These are phyloP conservation scores for Macrophomina phaseolina DNA, from an alignment of 2,329 filamentous ascomycete species.

Conservation along the genomic window DNA sequence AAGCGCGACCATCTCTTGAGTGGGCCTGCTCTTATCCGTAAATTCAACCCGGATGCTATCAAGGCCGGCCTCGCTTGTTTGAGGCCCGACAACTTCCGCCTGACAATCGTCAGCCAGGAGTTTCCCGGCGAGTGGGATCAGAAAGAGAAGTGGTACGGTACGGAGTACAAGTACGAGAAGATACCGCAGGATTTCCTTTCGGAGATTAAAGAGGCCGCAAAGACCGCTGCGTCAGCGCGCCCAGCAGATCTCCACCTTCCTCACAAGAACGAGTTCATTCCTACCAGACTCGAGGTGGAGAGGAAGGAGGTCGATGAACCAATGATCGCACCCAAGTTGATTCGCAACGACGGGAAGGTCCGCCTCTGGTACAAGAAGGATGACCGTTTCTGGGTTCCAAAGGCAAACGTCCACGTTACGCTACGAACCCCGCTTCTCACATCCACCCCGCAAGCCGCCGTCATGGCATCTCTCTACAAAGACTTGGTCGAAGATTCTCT, in stretches of 20 bases:
- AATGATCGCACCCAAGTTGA: constrained; percentile 74
- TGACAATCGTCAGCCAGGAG: constrained; percentile 81
- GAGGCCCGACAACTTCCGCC: constrained; percentile 85
- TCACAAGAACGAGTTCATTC: constrained; percentile 94
- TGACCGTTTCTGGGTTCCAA: constrained; percentile 97
- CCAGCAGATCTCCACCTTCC: constrained; percentile 80
- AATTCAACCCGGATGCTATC: constrained; percentile 81
- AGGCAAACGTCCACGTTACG: constrained; percentile 83
- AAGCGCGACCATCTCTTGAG: constrained; percentile 89
- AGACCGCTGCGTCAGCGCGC: constrained; percentile 63
- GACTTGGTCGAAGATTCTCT: constrained; percentile 87
- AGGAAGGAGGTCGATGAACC: constrained; percentile 87
- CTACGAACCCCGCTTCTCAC: constrained; percentile 80
- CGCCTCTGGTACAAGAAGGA: constrained; percentile 98
- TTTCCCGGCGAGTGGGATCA: constrained; percentile 83
- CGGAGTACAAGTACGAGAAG: constrained; percentile 84
- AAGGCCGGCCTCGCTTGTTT: constrained; percentile 74
- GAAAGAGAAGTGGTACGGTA: constrained; percentile 98
- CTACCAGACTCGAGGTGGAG: constrained; percentile 89
- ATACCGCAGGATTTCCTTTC: constrained; percentile 77
- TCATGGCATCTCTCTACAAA: constrained; percentile 80
- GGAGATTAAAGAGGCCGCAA: constrained; percentile 69
- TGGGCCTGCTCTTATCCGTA: constrained; percentile 74
- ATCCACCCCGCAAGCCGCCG: constrained; percentile 76
- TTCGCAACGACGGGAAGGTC: constrained; percentile 80